phyloP scores from a whole-genome alignment of 768 basidiomycete genomes.

The Mycena rebaudengoi region DNA sequence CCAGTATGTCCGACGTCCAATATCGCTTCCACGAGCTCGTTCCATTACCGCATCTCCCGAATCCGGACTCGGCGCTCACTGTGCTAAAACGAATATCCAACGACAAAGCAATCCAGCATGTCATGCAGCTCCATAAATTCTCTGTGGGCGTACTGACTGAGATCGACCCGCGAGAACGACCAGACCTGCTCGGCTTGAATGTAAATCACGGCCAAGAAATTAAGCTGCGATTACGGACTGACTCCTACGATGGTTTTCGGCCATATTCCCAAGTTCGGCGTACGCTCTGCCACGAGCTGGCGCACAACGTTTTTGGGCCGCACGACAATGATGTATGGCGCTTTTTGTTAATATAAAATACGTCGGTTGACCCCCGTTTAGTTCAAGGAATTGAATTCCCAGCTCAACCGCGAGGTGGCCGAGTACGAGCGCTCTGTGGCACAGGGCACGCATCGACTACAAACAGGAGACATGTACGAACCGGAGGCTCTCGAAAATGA shows the following conservation, averaged over 20 bases:
- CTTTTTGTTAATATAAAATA: background rate
- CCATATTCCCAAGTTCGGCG: conserved; percentile 68
- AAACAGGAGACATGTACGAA: conserved; percentile 54
- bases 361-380: conserved; percentile 27
- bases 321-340: conserved; percentile 76
- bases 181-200: conserved; percentile 74
- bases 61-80: conserved; percentile 62
- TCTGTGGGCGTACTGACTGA: conserved; percentile 77
- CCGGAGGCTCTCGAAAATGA: conserved; percentile 68
- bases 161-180: conserved; percentile 81
- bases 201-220: conserved; percentile 68
- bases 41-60: conserved; percentile 71
- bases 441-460: conserved; percentile 64
- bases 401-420: conserved; percentile 75
- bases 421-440: conserved; percentile 67
- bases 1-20: conserved; percentile 45
- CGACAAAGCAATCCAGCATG: conserved; percentile 75
- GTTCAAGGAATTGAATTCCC: conserved; percentile 83
- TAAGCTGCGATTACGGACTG: conserved; percentile 73
- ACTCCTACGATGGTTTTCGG: conserved; percentile 77
- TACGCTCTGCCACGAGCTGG: conserved; percentile 80
- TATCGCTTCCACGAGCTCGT: conserved; percentile 73
- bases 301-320: conserved; percentile 78
- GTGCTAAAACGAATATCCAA: conserved; percentile 66
- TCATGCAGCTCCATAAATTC: conserved; percentile 77